These are phyloP conservation scores for Plasmodium reichenowi DNA, from an alignment of 169 alveolate species.

Conservation along the genomic window DNA sequence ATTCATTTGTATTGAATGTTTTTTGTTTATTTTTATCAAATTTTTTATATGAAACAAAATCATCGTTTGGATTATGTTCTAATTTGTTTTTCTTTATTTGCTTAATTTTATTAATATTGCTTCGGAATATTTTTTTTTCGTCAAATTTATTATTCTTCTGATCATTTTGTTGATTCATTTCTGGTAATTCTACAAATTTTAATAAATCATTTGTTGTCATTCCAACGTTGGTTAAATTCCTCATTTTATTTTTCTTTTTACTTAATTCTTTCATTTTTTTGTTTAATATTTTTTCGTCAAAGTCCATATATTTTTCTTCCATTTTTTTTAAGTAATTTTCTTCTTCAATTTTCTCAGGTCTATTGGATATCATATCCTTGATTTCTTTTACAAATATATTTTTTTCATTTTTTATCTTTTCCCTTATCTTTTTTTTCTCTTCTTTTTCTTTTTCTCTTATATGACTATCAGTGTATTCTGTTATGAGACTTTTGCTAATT, in stretches of 20 bases:
- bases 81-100: constrained; percentile 66
- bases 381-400: constrained; percentile 58
- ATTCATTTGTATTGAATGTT: constrained; percentile 45
- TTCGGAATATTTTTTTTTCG: constrained; percentile 69
- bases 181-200: constrained; percentile 76
- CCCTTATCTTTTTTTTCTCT: constrained; percentile 74
- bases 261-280: constrained; percentile 52
- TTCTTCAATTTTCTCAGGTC: constrained; percentile 79
- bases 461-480: constrained; percentile 78
- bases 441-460: constrained; percentile 69
- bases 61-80: constrained; percentile 48
- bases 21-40: constrained; percentile 65
- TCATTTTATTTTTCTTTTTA: constrained; percentile 53
- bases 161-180: constrained; percentile 50
- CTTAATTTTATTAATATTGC: constrained; percentile 63
- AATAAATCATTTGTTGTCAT: constrained; percentile 75
- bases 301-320: constrained; percentile 73
- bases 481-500: constrained; percentile 74
- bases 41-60: constrained; percentile 74
- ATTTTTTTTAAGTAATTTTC: constrained; percentile 79
- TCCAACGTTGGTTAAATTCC: constrained; percentile 71
- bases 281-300: constrained; percentile 67
- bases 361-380: constrained; percentile 65
- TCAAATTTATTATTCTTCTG: constrained; percentile 14
- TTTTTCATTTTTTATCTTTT: constrained; percentile 66